Evolutionary conservation across 257 asterid genomes (phyloP).

Genomic region (Gentiana macrophylla): DNA sequence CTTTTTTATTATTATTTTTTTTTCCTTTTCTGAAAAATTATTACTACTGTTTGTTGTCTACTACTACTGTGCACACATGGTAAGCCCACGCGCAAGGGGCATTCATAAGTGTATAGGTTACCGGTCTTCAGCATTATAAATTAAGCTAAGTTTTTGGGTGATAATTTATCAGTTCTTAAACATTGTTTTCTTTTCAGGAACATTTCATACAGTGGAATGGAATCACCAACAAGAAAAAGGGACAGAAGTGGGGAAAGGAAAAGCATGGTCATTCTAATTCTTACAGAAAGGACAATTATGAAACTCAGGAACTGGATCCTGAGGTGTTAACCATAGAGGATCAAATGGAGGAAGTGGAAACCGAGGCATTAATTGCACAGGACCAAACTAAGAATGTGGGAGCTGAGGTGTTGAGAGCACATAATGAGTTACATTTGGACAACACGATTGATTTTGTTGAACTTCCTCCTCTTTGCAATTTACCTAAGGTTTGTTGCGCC

Average conservation of each 20-base stretch:
- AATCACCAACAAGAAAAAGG: constrained; percentile 82
- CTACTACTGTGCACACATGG: no score
- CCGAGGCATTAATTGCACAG: constrained; percentile 20
- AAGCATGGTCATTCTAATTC: constrained; percentile 31
- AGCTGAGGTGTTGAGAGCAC: constrained; percentile 19
- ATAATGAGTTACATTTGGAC: constrained; percentile 24
- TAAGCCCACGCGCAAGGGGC: no score
- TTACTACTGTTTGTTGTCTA: no score
- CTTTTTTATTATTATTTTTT: no score
- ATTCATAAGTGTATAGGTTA: no score
- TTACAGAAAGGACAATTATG: constrained; percentile 32
- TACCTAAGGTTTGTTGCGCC: constrained; percentile 48
- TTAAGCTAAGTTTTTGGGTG: no score
- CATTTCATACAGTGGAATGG: constrained; percentile 61
- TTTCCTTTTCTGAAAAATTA: no score
- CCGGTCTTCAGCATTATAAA: no score
- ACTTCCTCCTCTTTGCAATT: constrained; percentile 57
- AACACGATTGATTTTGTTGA: constrained; percentile 46
- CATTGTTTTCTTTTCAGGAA: constrained; percentile 29
- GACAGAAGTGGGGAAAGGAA: constrained; percentile 89
- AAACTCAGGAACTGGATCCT: constrained; percentile 19
- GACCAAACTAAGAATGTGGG: constrained; percentile 23
- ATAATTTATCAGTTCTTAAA: neutral
- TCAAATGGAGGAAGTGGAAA: constrained; percentile 20
- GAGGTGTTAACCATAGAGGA: constrained; percentile 22